These are phyloP conservation scores for Aspergillus neoniger DNA, from an alignment of 2,329 filamentous ascomycete genomes.

Conservation along the genomic window DNA sequence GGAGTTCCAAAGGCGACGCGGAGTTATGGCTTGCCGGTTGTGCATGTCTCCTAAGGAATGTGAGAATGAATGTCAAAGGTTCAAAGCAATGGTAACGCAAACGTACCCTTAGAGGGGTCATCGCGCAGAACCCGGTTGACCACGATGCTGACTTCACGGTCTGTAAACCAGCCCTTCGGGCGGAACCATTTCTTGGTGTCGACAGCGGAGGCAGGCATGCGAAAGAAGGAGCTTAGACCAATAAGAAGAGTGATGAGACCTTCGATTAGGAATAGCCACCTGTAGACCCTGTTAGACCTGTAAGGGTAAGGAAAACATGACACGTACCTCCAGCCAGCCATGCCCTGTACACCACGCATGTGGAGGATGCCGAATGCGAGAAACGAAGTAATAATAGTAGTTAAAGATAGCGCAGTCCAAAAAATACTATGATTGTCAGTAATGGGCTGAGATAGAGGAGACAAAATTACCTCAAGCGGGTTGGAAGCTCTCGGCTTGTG, in stretches of 20 bases:
- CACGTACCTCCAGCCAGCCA: conserved; percentile 49
- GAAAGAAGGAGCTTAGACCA: conserved; percentile 55
- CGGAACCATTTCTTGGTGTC: conserved; percentile 59
- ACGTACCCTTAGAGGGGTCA: conserved; percentile 56
- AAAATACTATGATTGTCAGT: conserved; percentile 53
- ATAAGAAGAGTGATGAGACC: conserved; percentile 56
- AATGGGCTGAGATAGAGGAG: not conserved
- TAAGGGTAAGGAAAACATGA: conserved; percentile 22
- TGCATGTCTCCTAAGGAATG: conserved; percentile 53
- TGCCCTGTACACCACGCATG: conserved; percentile 33
- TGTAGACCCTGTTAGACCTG: conserved; percentile 21
- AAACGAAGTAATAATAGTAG: conserved; percentile 38
- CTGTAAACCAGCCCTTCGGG: conserved; percentile 61
- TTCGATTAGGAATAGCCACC: conserved; percentile 60
- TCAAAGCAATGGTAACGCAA: too few relatives aligned
- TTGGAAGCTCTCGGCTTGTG: conserved; percentile 64
- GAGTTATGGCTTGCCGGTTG: conserved; percentile 59
- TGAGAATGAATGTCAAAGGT: not conserved
- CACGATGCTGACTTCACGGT: conserved; percentile 62
- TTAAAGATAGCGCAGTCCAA: conserved; percentile 61
- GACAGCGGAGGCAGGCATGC: conserved; percentile 57
- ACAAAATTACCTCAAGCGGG: conserved; percentile 49
- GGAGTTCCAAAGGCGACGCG: conserved; percentile 52
- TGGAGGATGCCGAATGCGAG: conserved; percentile 41
- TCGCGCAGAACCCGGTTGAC: conserved; percentile 62